Base-by-base conservation (phyloP, 257 asterid genomes). In the Anisodus acutangulus region DNA sequence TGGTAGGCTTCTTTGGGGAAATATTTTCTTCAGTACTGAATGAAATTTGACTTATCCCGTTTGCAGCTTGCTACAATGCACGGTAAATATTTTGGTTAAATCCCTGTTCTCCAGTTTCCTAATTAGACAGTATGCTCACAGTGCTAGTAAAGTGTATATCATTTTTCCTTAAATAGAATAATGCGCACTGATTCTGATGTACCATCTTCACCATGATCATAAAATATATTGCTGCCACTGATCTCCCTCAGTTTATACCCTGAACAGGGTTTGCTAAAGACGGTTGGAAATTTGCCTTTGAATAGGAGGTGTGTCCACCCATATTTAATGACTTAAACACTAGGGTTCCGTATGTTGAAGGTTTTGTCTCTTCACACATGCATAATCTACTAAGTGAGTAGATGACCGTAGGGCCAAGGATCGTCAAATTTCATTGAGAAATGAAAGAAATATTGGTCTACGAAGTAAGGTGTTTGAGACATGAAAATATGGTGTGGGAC, bases 31-130 rank as follows among this genome's bases (percentile, higher is more conserved):
- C 98, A 5, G 94, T 91, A 79, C 98, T 88, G 87, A 95, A 95
- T 66, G 98, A 94, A 85, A 95, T 95, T 92, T 95, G 99, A 87
- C 99, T 95, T 85, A 93, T 92, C 43, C 98, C 98, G 71, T 87
- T 91, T 81, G 97, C 92, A 87, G 96, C 94, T 89, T 94, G 98
- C 99, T 95, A 84, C 26, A 43, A 51, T 76, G 62, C 63, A 51
- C 43, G 12, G 37, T 6, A 76, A 51, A 26, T 12, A 6, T 3
- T 76, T 74, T 74, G 41, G 58, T 74, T 74, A 74, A 74, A 74
- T 49, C 19, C 12, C 41, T 11, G 10, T 74, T 19, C 62, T 49
- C 62, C 60, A 1, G n/a, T 49, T 76, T 26, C 47, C 45, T 51
- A 51, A 76, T 76, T 76, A 47, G 60, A 59, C 39, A 19, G 45